Conservation (phyloP, 805 yeast genomes). For the Spathaspora sp. region DNA sequence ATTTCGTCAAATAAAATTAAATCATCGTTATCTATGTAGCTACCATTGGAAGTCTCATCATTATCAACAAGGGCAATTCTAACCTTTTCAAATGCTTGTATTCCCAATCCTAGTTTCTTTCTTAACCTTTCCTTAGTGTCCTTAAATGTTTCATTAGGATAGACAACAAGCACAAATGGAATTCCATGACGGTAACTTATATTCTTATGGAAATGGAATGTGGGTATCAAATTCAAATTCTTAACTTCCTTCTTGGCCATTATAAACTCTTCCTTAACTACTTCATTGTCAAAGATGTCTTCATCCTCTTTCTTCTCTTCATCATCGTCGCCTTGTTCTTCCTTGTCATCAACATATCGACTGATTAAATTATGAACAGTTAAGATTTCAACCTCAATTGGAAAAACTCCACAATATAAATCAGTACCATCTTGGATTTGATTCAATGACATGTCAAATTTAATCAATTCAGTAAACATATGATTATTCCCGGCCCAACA, state of each 20-base stretch:
- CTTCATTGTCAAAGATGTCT: constrained; percentile 23
- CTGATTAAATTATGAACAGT: constrained; percentile 32
- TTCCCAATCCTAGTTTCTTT: constrained; percentile 68
- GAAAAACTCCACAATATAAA: constrained; percentile 39
- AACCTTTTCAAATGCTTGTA: constrained; percentile 75
- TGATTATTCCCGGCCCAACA: constrained; percentile 54
- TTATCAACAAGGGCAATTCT: constrained; percentile 54
- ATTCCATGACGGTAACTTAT: constrained; percentile 69
- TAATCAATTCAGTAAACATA: constrained; percentile 34
- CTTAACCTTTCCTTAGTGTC: constrained; percentile 68
- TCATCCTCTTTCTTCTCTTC: constrained; percentile 13
- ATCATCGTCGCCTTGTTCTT: constrained; percentile 10
- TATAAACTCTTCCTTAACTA: constrained; percentile 19
- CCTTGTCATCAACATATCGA: constrained; percentile 15
- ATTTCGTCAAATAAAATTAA: constrained; percentile 54
- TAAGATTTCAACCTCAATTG: constrained; percentile 39
- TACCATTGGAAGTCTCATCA: constrained; percentile 29
- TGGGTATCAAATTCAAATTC: constrained; percentile 51
- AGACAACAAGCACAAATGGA: constrained; percentile 75
- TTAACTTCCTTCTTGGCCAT: constrained; percentile 21
- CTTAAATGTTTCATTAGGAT: constrained; percentile 60
- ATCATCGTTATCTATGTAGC: constrained; percentile 49
- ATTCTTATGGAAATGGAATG: constrained; percentile 74
- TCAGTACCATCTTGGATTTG: constrained; percentile 32
- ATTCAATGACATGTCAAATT: constrained; percentile 32